Base-by-base conservation (phyloP, 1,139 yeast species). In the Waltiozyma sp. region DNA sequence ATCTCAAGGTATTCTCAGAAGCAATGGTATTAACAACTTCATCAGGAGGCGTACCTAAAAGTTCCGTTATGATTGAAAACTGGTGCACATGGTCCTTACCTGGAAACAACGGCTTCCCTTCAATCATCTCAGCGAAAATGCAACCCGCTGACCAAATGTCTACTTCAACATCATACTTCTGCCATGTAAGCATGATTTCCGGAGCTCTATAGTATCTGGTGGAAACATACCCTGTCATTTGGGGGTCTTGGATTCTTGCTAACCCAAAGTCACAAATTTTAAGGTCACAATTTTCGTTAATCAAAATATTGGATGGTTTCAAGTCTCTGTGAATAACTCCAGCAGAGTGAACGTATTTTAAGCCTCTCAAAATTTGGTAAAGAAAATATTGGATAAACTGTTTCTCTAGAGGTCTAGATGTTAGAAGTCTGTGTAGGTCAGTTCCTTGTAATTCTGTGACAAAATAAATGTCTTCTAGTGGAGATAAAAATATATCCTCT, bases 111-210 rank as follows among this genome's bases (percentile, higher is more conserved):
- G 99, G 98, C 63, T 88, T 89, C n/a, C 97, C 97, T 62, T 91
- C 96, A 54, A 91, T 85, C 96, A 93, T 91, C 63, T 91, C 99
- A 13, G 97, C 95, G 59, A 91, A 85, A 50, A 91, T 91, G 66
- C 99, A 91, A 16, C 97, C 99, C n/a, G 95, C 96, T 16, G 95
- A 84, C 99, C 99, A 91, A 56, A 91, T 84, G 63, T 91, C 99
- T 37, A 93, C 98, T 65, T 91, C 97, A n/a, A 88, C 83, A 60
- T 91, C 97, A 66, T 91, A 91, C 63, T 93, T 89, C 64, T 91
- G 99, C 99, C 99, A 91, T 23, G 97, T 89, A 53, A 91, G 74
- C 99, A 91, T 91, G 63, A 91, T 91, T 64, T 91, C 99, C 2
- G 98, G 99, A 0, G 98, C 99, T 52, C 99, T 75, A 64, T 91